Conservation (phyloP, 177 flowering plant species). For the Vitis hybrid region DNA sequence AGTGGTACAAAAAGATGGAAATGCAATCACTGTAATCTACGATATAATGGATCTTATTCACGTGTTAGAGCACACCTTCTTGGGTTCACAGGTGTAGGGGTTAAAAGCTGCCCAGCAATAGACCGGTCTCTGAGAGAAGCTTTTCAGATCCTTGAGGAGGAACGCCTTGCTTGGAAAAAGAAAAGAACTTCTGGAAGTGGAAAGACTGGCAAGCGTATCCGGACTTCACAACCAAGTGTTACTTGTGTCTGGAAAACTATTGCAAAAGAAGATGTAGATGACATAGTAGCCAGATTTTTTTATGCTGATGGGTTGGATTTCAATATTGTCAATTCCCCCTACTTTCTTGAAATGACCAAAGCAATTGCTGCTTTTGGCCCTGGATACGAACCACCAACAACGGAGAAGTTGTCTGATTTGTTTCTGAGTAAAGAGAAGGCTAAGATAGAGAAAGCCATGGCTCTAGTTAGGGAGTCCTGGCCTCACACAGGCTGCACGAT, state of each 20-base stretch:
- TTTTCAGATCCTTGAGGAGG: conserved; percentile 35
- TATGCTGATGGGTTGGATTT: conserved; percentile 35
- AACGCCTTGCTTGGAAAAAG: conserved; percentile 32
- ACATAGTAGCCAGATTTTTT: conserved; percentile 37
- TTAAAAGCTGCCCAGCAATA: conserved; percentile 44
- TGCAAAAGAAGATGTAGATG: conserved; percentile 41
- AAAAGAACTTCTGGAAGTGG: conserved; percentile 26
- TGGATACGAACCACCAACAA: conserved; percentile 33
- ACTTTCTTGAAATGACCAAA: conserved; percentile 37
- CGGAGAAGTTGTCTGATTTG: conserved; percentile 26
- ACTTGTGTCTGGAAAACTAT: conserved; percentile 12
- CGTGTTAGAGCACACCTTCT: conserved; percentile 51
- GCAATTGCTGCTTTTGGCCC: conserved; percentile 39
- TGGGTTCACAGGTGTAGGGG: conserved; percentile 44
- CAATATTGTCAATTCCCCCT: conserved; percentile 30
- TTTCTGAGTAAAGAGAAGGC: conserved; percentile 33
- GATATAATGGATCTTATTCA: conserved; percentile 48
- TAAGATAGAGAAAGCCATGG: conserved; percentile 30
- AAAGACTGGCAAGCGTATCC: conserved; percentile 26
- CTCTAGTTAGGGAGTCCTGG: conserved; percentile 39
- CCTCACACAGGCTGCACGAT: conserved; percentile 37
- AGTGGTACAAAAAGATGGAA: conserved; percentile 49
- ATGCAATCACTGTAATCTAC: conserved; percentile 38
- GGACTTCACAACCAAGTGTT: conserved; percentile 19
- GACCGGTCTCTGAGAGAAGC: conserved; percentile 38